Percentiles rank a stretch among this genome's conserved stretches.
These are phyloP conservation scores for Blastobotrys proliferans DNA, from an alignment of 1,139 yeast genomes.

Conservation along the genomic window DNA sequence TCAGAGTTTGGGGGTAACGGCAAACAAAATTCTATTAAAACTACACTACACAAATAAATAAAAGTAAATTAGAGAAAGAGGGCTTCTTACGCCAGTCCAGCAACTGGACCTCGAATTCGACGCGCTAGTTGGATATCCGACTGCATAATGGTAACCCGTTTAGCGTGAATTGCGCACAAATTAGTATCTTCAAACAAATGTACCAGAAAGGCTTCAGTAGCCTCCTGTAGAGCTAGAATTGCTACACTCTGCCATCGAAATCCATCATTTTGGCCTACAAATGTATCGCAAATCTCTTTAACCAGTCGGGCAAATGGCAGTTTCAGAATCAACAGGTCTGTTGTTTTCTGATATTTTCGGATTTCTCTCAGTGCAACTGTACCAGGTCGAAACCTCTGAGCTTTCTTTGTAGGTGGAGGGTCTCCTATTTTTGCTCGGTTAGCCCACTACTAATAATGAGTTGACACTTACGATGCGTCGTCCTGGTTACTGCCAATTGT, in stretches of 20 bases:
- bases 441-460: not conserved
- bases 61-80: no score
- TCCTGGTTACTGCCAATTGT: not conserved
- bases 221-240: conserved; percentile 84
- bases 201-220: conserved; percentile 83
- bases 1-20: no score
- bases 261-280: conserved; percentile 44
- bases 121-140: conserved; percentile 90
- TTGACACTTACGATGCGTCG: not conserved
- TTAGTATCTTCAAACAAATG: conserved; percentile 88
- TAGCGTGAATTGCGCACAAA: conserved; percentile 87
- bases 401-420: conserved; percentile 24
- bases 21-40: no score
- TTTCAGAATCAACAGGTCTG: conserved; percentile 73
- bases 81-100: conserved; percentile 18
- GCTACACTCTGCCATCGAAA: conserved; percentile 91
- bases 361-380: conserved; percentile 75
- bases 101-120: conserved; percentile 65
- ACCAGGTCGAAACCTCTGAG: conserved; percentile 66
- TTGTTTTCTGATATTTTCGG: conserved; percentile 68
- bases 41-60: no score
- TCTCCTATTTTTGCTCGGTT: conserved; percentile 1
- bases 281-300: conserved; percentile 75
- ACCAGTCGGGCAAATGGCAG: conserved; percentile 88
- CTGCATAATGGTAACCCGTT: conserved; percentile 90